Percentiles rank a stretch among this genome's conserved stretches.
Conservation (phyloP, 306 rosid species). For the Lablab purpureus region DNA sequence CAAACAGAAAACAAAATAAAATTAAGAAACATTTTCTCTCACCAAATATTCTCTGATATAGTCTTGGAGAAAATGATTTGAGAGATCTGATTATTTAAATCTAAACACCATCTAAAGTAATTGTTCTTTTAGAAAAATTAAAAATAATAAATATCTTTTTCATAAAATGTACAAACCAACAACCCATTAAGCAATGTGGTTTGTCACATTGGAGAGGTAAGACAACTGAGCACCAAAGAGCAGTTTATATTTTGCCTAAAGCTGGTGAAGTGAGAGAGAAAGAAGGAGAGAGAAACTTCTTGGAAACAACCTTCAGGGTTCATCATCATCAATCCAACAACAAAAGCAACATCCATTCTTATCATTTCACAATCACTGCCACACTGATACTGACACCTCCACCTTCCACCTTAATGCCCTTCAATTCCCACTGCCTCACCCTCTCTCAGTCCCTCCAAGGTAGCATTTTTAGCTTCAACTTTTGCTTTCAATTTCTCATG, state of each 20-base stretch:
- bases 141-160: too few species aligned
- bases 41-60: neutral
- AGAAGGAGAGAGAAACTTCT: slow-evolving; percentile 44
- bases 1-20: neutral
- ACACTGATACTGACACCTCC: slow-evolving; percentile 24
- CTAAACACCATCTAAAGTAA: slow-evolving; percentile 12
- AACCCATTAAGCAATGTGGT: neutral
- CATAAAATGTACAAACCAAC: neutral
- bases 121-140: slow-evolving; percentile 4
- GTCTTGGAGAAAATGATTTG: neutral
- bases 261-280: slow-evolving; percentile 1
- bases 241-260: neutral
- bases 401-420: slow-evolving; percentile 31
- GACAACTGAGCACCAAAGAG: neutral
- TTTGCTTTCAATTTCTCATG: neutral
- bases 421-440: slow-evolving; percentile 24
- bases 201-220: neutral
- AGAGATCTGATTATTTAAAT: slow-evolving; percentile 6
- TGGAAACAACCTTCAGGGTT: slow-evolving; percentile 52
- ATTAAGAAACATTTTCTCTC: neutral
- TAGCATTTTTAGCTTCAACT: slow-evolving; percentile 19
- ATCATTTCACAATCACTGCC: slow-evolving; percentile 9
- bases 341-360: slow-evolving; percentile 25
- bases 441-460: slow-evolving; percentile 32
- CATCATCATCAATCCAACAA: neutral